Evolutionary conservation across 768 basidiomycete genomes (phyloP), one percentile per base, ranked within the genome.

Genomic region (Rhizopogon sp.): DNA sequence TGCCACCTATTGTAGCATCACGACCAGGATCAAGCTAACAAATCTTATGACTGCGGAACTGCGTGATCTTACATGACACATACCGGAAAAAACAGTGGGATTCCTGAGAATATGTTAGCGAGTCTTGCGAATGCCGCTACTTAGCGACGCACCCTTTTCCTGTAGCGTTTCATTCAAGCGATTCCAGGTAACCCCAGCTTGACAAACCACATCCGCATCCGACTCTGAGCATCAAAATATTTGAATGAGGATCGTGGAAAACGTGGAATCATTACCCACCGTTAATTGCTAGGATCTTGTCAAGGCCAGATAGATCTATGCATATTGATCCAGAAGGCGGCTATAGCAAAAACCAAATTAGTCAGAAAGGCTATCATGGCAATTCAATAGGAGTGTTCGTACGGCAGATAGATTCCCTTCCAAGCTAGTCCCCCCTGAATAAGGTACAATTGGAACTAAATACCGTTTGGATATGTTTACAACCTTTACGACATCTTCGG

Each of bases 401-500:
- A 88, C 87, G 43, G 86, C 87, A 43, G 82, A 80, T 57, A 85
- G 86, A 68, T 93, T 90, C 0, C 90, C 90, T 64, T 94, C 92
- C 16, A 94, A 76, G 60, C 84, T 85, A 2, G 90, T 94, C 20
- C 87, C 91, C 4, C 90, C 92, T 45, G 86, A 84, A 64, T 85
- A 93, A 1, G 91, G 82, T 3, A 83, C 81, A 29, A 94, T 75
- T 3, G 92, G 91, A 41, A 93, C 77, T 42, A 76, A 72, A 66
- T 82, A 84, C 64, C 82, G 81, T 16, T 78, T 74, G 1, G 92
- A 82, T 31, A 90, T 79, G 52, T 87, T 82, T 53, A 95, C 84
- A 52, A 90, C 75, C 56, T 79, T 77, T 47, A 88, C 84, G 3
- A 95, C 90, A 64, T 95, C 91, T 56, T 85, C 83, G 0, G 91